phyloP scores from a whole-genome alignment of 2,329 filamentous ascomycete species.

The Aspergillus uvarum region DNA sequence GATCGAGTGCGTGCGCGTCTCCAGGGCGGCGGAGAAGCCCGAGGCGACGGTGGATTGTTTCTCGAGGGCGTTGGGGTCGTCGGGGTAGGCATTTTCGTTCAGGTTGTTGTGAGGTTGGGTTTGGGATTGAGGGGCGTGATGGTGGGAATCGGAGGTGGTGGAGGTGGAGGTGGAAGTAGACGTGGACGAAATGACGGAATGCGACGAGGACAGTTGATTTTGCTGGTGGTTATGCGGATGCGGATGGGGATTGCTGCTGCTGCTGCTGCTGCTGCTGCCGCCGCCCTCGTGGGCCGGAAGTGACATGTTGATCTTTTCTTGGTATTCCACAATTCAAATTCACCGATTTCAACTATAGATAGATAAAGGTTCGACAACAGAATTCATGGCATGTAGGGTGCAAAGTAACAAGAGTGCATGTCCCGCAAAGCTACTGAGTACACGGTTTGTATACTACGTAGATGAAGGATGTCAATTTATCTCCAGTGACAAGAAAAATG shows the following conservation, averaged over 20 bases:
- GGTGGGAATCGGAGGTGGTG: constrained; percentile 10
- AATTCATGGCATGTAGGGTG: too few species aligned
- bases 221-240: not conserved
- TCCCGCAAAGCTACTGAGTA: too few species aligned
- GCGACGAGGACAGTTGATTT: not conserved
- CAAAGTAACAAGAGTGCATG: too few species aligned
- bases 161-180: constrained; percentile 7
- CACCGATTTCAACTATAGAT: too few species aligned
- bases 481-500: not conserved
- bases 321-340: not conserved
- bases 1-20: constrained; percentile 37
- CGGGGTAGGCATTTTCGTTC: constrained; percentile 10
- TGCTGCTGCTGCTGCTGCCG: not conserved
- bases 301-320: not conserved
- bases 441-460: too few species aligned
- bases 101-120: not conserved
- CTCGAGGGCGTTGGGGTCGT: constrained; percentile 21
- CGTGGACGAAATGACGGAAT: not conserved
- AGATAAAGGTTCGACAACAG: too few species aligned
- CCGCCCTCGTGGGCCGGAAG: not conserved
- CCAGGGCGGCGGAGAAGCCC: constrained; percentile 28
- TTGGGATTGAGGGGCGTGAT: not conserved
- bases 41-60: constrained; percentile 37
- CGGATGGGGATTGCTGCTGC: not conserved
- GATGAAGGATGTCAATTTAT: too few species aligned